Evolutionary conservation across 1,139 yeast genomes (phyloP).

Genomic region (Diutina catenulata): DNA sequence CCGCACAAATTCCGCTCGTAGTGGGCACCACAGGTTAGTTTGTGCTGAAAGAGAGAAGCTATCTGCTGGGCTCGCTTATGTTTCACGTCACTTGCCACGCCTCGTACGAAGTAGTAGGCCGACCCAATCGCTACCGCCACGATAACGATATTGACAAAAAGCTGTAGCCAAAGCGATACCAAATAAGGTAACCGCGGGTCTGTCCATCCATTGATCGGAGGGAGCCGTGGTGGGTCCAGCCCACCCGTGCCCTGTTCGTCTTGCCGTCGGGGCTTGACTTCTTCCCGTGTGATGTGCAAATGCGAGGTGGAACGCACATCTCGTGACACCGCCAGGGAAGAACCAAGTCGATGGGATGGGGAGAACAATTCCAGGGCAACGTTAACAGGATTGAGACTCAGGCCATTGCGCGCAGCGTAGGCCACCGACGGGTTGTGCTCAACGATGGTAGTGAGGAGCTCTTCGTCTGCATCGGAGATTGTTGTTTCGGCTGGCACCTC

Average conservation of each 20-base stretch:
- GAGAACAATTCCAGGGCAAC: conserved; percentile 3
- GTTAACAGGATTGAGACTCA: background rate
- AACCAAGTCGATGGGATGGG: background rate
- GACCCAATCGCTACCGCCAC: background rate
- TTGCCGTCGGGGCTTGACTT: background rate
- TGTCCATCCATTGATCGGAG: background rate
- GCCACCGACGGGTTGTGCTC: background rate
- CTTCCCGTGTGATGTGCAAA: too few relatives aligned
- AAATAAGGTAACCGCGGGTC: conserved; percentile 3
- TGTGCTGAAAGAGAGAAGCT: background rate
- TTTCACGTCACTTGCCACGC: background rate
- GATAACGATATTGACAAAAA: background rate
- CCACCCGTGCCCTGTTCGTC: too few relatives aligned
- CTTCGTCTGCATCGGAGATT: background rate
- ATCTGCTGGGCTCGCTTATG: conserved; percentile 4
- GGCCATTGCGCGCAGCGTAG: background rate
- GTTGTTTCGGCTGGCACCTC: background rate
- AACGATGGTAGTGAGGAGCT: conserved; percentile 1
- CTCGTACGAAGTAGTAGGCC: background rate
- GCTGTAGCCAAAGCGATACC: background rate
- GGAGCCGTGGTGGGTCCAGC: too few relatives aligned
- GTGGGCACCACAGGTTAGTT: background rate
- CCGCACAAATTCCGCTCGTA: background rate
- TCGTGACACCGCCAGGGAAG: background rate
- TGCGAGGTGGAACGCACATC: too few relatives aligned